A percentile compares a stretch with the other conserved stretches of the same genome.
These are phyloP conservation scores for Saturnispora galanensis DNA, from an alignment of 805 yeast species.

Conservation along the genomic window DNA sequence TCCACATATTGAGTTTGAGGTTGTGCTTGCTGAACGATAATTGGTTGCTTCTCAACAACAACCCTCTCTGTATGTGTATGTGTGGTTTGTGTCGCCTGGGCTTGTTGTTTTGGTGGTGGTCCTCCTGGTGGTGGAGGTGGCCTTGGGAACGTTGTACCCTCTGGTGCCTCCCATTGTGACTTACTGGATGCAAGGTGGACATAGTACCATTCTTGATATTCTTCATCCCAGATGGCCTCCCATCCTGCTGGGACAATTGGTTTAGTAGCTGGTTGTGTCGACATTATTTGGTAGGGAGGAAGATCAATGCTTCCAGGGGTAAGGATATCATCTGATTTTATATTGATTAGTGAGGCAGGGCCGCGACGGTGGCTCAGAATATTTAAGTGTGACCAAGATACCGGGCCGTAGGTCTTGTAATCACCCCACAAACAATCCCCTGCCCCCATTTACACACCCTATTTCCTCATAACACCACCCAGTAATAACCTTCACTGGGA, in stretches of 20 bases:
- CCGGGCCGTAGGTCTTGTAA: too few relatives aligned
- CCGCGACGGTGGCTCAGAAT: background rate
- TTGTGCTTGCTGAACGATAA: background rate
- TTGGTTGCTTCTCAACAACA: background rate
- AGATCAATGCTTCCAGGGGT: too few relatives aligned
- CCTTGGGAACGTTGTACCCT: background rate
- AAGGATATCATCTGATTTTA: background rate
- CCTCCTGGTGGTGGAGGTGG: background rate
- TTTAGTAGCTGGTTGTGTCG: background rate
- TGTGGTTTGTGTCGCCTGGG: background rate
- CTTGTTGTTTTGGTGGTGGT: constrained; percentile 1
- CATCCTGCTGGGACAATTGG: background rate
- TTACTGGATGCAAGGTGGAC: background rate
- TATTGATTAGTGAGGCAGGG: background rate
- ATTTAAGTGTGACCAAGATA: too few relatives aligned
- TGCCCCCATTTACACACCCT: too few relatives aligned
- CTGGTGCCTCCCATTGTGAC: constrained; percentile 1
- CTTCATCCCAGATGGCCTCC: constrained; percentile 1
- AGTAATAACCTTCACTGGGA: too few relatives aligned
- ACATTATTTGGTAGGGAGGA: too few relatives aligned
- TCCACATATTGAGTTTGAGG: background rate
- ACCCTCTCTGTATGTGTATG: background rate
- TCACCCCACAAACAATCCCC: too few relatives aligned
- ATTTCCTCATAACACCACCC: too few relatives aligned
- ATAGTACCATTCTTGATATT: constrained; percentile 2